phyloP scores from a whole-genome alignment of 2,329 filamentous ascomycete species.

The Talaromyces sp. region DNA sequence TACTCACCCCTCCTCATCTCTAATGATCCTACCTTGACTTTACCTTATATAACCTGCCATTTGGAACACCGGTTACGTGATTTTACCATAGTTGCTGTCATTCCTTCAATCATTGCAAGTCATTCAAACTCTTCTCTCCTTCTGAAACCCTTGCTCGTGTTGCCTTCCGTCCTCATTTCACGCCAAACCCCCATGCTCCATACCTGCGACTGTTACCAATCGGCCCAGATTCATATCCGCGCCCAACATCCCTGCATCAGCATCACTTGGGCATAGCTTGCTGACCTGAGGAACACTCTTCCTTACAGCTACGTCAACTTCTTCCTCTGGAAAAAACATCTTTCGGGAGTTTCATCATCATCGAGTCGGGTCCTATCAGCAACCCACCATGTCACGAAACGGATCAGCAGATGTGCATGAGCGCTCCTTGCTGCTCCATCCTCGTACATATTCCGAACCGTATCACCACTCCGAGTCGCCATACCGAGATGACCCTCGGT shows the following conservation, averaged over 20 bases:
- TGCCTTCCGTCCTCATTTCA: background rate
- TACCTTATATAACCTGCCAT: background rate
- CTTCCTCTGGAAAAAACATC: constrained; percentile 6
- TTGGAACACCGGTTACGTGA: background rate
- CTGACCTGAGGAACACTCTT: background rate
- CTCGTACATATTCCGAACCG: constrained; percentile 16
- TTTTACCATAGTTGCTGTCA: background rate
- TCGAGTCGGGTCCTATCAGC: constrained; percentile 8
- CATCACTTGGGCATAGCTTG: constrained; percentile 2
- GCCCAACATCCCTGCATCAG: background rate
- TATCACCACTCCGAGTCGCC: constrained; percentile 19
- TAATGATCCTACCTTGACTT: background rate
- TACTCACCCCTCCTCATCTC: background rate
- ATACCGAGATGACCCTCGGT: constrained; percentile 35
- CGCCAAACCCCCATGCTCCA: background rate
- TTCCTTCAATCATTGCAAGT: background rate
- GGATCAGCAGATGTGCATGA: constrained; percentile 33
- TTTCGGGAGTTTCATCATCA: constrained; percentile 10
- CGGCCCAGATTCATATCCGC: background rate
- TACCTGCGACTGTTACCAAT: background rate
- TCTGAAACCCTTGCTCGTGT: background rate
- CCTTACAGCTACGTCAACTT: background rate
- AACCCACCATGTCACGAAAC: constrained; percentile 36
- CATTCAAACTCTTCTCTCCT: background rate
- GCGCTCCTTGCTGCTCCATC: constrained; percentile 32